Conservation (phyloP, 805 yeast genomes). For the Cyberlindnera petersonii region DNA sequence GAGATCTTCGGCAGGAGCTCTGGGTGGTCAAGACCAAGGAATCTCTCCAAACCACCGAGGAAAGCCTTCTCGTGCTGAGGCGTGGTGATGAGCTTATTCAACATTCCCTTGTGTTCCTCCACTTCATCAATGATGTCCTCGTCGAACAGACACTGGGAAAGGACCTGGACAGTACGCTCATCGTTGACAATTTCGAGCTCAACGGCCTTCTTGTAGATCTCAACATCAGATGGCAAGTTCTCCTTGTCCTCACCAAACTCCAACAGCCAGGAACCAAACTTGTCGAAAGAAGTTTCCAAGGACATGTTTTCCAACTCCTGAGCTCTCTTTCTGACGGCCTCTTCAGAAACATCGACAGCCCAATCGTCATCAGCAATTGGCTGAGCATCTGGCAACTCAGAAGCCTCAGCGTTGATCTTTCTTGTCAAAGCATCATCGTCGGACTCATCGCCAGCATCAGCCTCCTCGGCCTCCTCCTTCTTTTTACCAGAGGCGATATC, state of each 20-base stretch:
- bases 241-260: constrained; percentile 42
- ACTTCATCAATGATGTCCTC: constrained; percentile 72
- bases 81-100: constrained; percentile 67
- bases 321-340: constrained; percentile 91
- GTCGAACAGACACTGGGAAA: constrained; percentile 86
- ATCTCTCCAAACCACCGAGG: constrained; percentile 94
- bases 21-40: constrained; percentile 77
- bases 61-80: constrained; percentile 79
- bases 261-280: constrained; percentile 88
- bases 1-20: constrained; percentile 70
- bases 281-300: constrained; percentile 50
- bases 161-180: constrained; percentile 79
- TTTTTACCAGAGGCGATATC: constrained; percentile 62
- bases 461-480: constrained; percentile 36
- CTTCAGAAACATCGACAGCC: constrained; percentile 97
- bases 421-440: constrained; percentile 74
- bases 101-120: constrained; percentile 73
- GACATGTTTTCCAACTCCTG: constrained; percentile 70
- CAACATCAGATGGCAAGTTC: constrained; percentile 77
- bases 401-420: constrained; percentile 81
- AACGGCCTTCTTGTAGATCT: constrained; percentile 83
- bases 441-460: constrained; percentile 56
- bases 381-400: constrained; percentile 57
- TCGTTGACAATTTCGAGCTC: constrained; percentile 71
- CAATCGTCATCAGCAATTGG: constrained; percentile 85